Conservation (phyloP, 768 basidiomycete species). For the Leccinum boreale region DNA sequence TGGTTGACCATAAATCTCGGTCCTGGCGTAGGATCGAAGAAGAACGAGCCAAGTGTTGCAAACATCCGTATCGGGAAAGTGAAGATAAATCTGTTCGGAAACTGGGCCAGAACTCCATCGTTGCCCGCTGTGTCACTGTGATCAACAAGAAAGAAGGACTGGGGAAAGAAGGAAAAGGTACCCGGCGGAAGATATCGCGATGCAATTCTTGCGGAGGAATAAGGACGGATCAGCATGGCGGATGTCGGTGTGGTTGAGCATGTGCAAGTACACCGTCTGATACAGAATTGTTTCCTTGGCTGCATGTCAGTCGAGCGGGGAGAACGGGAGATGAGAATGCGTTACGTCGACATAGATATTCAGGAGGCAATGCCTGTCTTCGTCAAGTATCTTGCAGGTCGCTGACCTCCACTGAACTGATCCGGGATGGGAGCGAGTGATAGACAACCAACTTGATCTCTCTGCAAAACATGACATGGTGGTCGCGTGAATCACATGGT, state of each 20-base stretch:
- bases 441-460: conserved; percentile 68
- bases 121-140: conserved; percentile 44
- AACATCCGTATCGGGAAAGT: conserved; percentile 61
- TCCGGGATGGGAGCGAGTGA: conserved; percentile 47
- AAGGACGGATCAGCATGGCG: conserved; percentile 72
- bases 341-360: conserved; percentile 76
- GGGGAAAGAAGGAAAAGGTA: conserved; percentile 29
- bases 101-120: conserved; percentile 51
- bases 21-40: conserved; percentile 74
- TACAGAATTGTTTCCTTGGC: conserved; percentile 67
- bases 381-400: conserved; percentile 66
- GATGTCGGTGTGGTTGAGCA: conserved; percentile 77
- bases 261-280: conserved; percentile 69
- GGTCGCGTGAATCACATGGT: neutral
- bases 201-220: conserved; percentile 72
- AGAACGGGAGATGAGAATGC: neutral
- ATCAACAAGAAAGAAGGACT: conserved; percentile 5
- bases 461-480: conserved; percentile 39
- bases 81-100: conserved; percentile 69
- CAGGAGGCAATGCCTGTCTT: conserved; percentile 62
- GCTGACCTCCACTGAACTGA: conserved; percentile 71
- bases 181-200: conserved; percentile 67
- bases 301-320: conserved; percentile 9
- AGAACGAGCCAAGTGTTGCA: conserved; percentile 78
- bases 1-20: conserved; percentile 72